Evolutionary conservation across 176 grass and related monocot genomes (phyloP), one percentile per base, ranked within the genome.

Genomic region (Phragmites australis): DNA sequence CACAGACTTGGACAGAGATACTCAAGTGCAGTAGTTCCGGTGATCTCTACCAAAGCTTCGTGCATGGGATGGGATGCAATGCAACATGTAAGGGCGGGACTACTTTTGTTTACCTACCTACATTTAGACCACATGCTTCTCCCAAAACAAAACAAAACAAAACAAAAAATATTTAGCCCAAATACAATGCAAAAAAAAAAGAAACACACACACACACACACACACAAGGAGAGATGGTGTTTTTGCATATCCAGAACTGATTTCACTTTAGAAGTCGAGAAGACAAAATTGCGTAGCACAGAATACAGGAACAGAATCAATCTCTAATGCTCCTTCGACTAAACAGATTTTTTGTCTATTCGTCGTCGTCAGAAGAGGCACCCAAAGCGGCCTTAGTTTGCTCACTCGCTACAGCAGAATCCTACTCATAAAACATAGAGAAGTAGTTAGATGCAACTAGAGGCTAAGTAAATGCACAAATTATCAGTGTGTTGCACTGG

Each of bases 351-450:
- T 21, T 13, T n/a, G 79, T 61, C 37, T 87, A 94, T 58, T 92
- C 89, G 34, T 90, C 89, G 34, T 90, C 93, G 27, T 90, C 87
- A 42, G 93, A 92, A 34, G 78, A 83, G 73, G 77, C 78, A 2
- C 79, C 78, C 75, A 81, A 54, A 73, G 56, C 80, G 39, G n/a
- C 56, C 66, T 90, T 74, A 1, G 7, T 42, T 49, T 80, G 62
- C 16, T 81, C 64, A 64, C 22, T 67, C 16, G 11, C 74, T 56
- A 34, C 56, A 69, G 65, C 65, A 74, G 82, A 73, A 83, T 77
- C 87, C 93, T 95, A 53, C 47, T 26, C 56, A 70, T 30, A 8
- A 31, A 74, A 80, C 18, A 76, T 26, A 52, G 74, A 18, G 32
- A 17, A 40, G 53, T n/a, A 34, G 66, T 62, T 61, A 66, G 57